Evolutionary conservation across 192 early-diverging fungal genomes (phyloP).

Genomic region (Entomortierella chlamydospora): DNA sequence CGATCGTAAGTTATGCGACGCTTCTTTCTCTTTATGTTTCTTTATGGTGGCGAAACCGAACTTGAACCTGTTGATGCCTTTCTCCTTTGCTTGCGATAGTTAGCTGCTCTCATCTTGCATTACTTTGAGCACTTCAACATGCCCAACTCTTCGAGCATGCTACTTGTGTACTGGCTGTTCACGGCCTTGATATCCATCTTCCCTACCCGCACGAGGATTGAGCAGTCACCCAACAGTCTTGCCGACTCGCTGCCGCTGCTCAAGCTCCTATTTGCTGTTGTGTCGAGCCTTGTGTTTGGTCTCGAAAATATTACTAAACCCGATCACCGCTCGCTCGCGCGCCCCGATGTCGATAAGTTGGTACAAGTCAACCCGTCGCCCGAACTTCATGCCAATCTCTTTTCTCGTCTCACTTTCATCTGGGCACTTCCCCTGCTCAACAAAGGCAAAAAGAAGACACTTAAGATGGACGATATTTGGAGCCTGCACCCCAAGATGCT

Average conservation of each 20-base stretch:
- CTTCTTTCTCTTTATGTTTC: no score
- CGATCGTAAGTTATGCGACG: constrained; percentile 8
- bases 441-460: constrained; percentile 26
- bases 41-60: no score
- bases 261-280: constrained; percentile 21
- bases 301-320: constrained; percentile 54
- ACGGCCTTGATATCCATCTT: constrained; percentile 42
- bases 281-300: constrained; percentile 51
- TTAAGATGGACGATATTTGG: constrained; percentile 43
- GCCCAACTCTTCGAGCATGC: constrained; percentile 48
- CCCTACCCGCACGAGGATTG: constrained; percentile 51
- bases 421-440: constrained; percentile 51
- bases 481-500: constrained; percentile 35
- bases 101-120: background rate
- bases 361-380: constrained; percentile 31
- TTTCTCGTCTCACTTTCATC: constrained; percentile 41
- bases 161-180: constrained; percentile 67
- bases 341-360: background rate
- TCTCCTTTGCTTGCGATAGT: no score
- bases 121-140: constrained; percentile 35
- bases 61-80: no score
- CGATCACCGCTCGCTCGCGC: constrained; percentile 30
- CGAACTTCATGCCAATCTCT: constrained; percentile 28
- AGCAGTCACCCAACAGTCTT: constrained; percentile 11
- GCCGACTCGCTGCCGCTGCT: constrained; percentile 30